Percentiles rank a stretch among this genome's conserved stretches.
phyloP scores from a whole-genome alignment of 2,329 filamentous ascomycete species.

The Alternaria sp. region DNA sequence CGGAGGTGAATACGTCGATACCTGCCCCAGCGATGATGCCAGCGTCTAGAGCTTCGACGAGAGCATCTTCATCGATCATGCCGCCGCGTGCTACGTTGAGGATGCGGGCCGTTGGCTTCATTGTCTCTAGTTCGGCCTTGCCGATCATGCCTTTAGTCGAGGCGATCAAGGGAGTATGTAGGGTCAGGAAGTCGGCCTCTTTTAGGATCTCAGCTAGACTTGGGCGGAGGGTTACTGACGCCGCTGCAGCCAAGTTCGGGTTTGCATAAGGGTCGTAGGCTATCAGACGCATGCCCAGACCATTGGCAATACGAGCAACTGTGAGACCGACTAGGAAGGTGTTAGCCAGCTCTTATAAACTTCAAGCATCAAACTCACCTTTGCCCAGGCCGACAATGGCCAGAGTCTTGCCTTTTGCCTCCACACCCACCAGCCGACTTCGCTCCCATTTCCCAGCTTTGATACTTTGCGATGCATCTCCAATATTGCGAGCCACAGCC shows the following conservation, averaged over 20 bases:
- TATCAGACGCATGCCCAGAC: conserved; percentile 76
- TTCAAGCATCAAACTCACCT: conserved; percentile 48
- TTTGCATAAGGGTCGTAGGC: conserved; percentile 82
- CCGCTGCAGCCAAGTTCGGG: conserved; percentile 70
- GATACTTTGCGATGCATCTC: conserved; percentile 70
- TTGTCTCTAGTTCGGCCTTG: conserved; percentile 67
- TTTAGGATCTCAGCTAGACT: conserved; percentile 67
- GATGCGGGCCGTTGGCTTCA: conserved; percentile 76
- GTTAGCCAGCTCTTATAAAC: conserved; percentile 9
- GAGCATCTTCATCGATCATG: conserved; percentile 77
- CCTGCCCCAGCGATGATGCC: conserved; percentile 78
- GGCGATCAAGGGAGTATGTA: conserved; percentile 80
- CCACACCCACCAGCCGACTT: conserved; percentile 74
- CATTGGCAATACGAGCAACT: conserved; percentile 78
- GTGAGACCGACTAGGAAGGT: conserved; percentile 69
- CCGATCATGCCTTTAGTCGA: conserved; percentile 78
- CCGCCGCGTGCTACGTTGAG: conserved; percentile 82
- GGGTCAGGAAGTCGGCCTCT: conserved; percentile 75
- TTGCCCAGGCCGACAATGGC: conserved; percentile 83
- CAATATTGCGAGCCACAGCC: conserved; percentile 75
- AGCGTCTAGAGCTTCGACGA: conserved; percentile 72
- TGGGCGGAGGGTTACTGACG: conserved; percentile 68
- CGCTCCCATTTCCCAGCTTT: conserved; percentile 79
- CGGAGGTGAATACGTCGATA: conserved; percentile 79
- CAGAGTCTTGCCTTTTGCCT: conserved; percentile 77